phyloP scores from a whole-genome alignment of 345 rosid species.

The Tarenaya hassleriana region DNA sequence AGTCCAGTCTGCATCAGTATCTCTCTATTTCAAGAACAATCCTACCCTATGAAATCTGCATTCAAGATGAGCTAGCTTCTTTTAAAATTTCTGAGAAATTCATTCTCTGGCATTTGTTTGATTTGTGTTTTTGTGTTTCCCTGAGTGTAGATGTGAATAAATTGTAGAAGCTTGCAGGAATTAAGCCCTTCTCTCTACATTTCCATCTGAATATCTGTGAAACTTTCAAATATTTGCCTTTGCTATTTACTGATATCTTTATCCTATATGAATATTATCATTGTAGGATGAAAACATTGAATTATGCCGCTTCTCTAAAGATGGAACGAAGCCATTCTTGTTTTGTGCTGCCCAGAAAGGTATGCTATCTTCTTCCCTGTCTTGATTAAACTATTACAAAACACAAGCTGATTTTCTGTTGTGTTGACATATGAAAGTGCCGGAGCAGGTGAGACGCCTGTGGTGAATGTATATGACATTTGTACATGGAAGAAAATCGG shows the following conservation, averaged over 20 bases:
- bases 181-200: no score
- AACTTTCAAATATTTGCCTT: not conserved
- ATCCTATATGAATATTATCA: slow-evolving; percentile 10
- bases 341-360: slow-evolving; percentile 81
- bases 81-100: not conserved
- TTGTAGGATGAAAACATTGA: slow-evolving; percentile 80
- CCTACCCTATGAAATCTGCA: not conserved
- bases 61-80: not conserved
- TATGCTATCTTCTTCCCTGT: slow-evolving; percentile 17
- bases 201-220: not conserved
- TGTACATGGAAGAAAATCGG: slow-evolving; percentile 95
- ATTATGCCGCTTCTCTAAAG: slow-evolving; percentile 80
- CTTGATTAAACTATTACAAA: not conserved
- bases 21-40: not conserved
- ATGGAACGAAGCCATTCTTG: slow-evolving; percentile 86
- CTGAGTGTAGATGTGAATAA: no score
- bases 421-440: slow-evolving; percentile 3
- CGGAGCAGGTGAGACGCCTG: slow-evolving; percentile 54
- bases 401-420: not conserved
- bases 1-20: slow-evolving; percentile 1
- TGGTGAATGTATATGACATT: slow-evolving; percentile 74
- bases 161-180: no score
- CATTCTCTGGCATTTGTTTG: not conserved
- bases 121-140: not conserved
- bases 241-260: slow-evolving; percentile 3